phyloP scores from a whole-genome alignment of 2,329 filamentous ascomycete genomes.

The Xylariomycetidae sp. region DNA sequence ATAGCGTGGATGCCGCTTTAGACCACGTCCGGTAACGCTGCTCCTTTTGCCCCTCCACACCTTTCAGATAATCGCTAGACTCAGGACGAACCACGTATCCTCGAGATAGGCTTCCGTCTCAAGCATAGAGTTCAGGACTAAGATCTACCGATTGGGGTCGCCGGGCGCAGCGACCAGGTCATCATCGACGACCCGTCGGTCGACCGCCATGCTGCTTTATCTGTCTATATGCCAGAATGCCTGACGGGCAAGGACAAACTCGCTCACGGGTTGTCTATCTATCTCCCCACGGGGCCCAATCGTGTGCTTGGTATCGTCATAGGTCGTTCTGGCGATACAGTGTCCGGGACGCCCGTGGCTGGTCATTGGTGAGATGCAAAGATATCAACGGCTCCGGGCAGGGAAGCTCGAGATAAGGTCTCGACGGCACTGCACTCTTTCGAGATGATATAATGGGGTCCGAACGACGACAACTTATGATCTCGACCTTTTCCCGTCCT shows the following conservation, averaged over 20 bases:
- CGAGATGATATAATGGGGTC: conserved; percentile 16
- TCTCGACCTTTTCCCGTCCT: neutral
- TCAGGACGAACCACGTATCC: conserved; percentile 14
- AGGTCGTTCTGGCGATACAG: conserved; percentile 10
- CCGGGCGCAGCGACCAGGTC: conserved; percentile 9
- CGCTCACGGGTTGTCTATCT: conserved; percentile 13
- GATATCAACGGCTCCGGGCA: conserved; percentile 8
- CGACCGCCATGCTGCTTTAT: conserved; percentile 18
- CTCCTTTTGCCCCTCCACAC: conserved; percentile 23
- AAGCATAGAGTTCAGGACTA: no score
- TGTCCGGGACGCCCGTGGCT: conserved; percentile 8
- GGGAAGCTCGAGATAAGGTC: conserved; percentile 14
- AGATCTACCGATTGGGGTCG: conserved; percentile 13
- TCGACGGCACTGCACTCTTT: conserved; percentile 3
- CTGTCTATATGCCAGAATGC: conserved; percentile 11
- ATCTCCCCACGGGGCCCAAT: conserved; percentile 14
- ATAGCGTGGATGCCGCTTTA: conserved; percentile 24
- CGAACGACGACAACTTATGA: neutral
- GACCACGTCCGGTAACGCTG: conserved; percentile 21
- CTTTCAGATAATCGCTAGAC: conserved; percentile 14
- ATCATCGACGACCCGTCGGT: conserved; percentile 9
- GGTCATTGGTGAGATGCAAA: conserved; percentile 8
- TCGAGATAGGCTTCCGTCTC: conserved; percentile 11
- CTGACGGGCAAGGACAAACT: conserved; percentile 10
- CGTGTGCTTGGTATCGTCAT: conserved; percentile 12